These are phyloP conservation scores for Trichocladium antarcticum DNA, from an alignment of 495 filamentous ascomycete genomes.

Conservation along the genomic window DNA sequence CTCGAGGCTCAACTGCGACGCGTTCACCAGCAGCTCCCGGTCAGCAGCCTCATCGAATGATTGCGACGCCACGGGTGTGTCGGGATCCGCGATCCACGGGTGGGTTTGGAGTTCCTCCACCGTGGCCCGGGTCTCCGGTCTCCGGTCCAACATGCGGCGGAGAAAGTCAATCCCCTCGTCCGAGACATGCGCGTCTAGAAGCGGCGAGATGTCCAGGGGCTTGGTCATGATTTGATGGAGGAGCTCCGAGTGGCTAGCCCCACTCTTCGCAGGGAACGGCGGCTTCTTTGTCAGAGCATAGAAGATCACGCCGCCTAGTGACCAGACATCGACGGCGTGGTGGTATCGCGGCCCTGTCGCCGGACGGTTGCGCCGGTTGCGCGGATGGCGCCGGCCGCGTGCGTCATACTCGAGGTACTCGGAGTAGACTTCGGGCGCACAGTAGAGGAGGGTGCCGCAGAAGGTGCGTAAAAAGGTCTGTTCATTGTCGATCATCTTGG, in stretches of 20 bases:
- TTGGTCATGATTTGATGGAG: slow-evolving; percentile 74
- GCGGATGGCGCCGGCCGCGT: slow-evolving; percentile 33
- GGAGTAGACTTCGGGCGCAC: slow-evolving; percentile 90
- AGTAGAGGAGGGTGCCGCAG: slow-evolving; percentile 90
- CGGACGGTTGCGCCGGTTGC: slow-evolving; percentile 27
- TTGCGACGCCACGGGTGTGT: slow-evolving; percentile 21
- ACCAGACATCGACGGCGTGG: slow-evolving; percentile 91
- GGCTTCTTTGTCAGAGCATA: slow-evolving; percentile 62
- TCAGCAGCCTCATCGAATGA: slow-evolving; percentile 41
- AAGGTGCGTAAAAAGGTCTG: slow-evolving; percentile 93
- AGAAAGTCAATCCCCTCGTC: slow-evolving; percentile 59
- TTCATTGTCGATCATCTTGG: slow-evolving; percentile 77
- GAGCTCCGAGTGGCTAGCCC: slow-evolving; percentile 48
- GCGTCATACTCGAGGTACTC: slow-evolving; percentile 56
- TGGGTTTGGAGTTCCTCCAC: slow-evolving; percentile 53
- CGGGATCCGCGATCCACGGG: slow-evolving; percentile 48
- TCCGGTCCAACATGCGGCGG: slow-evolving; percentile 59
- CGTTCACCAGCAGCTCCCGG: slow-evolving; percentile 38
- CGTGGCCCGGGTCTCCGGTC: slow-evolving; percentile 57
- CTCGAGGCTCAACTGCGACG: slow-evolving; percentile 59
- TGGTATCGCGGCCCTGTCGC: slow-evolving; percentile 52
- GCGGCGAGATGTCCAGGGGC: slow-evolving; percentile 48
- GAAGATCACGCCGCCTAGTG: slow-evolving; percentile 81
- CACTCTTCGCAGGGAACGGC: slow-evolving; percentile 60
- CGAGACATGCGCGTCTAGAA: slow-evolving; percentile 48